Percentiles rank a stretch among this genome's conserved stretches.
These are phyloP conservation scores for Nidularia pulvinata DNA, from an alignment of 768 basidiomycete species.

Conservation along the genomic window DNA sequence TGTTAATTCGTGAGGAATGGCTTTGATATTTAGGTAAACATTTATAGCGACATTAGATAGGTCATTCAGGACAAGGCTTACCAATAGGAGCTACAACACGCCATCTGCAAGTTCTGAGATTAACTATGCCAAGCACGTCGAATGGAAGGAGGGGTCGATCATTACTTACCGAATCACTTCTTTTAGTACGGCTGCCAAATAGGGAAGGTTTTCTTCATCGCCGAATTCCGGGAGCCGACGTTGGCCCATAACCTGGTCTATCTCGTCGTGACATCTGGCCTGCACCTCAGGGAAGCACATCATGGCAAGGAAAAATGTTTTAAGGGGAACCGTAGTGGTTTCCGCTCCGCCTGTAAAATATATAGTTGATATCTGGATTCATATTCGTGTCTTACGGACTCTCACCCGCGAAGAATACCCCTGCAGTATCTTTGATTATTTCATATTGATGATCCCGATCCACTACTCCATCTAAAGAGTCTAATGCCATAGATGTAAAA, in stretches of 20 bases:
- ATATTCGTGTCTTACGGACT: background rate
- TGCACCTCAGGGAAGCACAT: conserved; percentile 33
- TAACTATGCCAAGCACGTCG: background rate
- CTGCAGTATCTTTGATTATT: conserved; percentile 33
- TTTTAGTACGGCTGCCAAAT: conserved; percentile 29
- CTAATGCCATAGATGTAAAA: background rate
- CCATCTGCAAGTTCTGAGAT: conserved; percentile 15
- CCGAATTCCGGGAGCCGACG: conserved; percentile 33
- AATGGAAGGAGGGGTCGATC: background rate
- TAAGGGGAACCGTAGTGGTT: conserved; percentile 20
- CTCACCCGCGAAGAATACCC: conserved; percentile 28
- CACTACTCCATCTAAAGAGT: background rate
- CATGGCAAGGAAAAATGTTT: conserved; percentile 36
- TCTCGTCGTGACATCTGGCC: conserved; percentile 31
- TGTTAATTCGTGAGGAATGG: conserved; percentile 24
- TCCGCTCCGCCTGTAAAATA: conserved; percentile 17
- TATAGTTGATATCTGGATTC: background rate
- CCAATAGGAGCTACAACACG: conserved; percentile 24
- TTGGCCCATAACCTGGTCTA: conserved; percentile 31
- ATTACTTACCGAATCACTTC: conserved; percentile 24
- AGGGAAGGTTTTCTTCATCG: conserved; percentile 33
- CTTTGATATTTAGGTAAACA: conserved; percentile 6
- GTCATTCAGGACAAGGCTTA: conserved; percentile 1
- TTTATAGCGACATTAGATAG: background rate
- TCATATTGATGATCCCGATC: background rate